Conservation (phyloP, 1,139 yeast species). For the Debaryomyces udenii region DNA sequence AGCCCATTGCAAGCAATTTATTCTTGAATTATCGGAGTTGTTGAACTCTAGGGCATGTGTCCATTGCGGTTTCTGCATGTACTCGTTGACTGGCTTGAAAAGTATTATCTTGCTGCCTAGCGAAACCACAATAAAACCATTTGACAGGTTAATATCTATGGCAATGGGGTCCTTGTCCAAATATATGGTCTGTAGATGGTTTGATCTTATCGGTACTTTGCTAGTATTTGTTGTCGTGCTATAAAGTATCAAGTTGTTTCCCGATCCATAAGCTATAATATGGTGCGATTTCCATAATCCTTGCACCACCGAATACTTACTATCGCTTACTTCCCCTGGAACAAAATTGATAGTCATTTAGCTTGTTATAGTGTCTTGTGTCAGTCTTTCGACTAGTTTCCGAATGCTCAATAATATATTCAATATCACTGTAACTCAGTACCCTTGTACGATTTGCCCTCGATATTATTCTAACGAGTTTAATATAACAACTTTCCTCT, state of each 20-base stretch:
- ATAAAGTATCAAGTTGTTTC: constrained; percentile 74
- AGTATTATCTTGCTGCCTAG: constrained; percentile 34
- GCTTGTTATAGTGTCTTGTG: neutral
- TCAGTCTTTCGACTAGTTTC: neutral
- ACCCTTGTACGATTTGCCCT: too few relatives aligned
- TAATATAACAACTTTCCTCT: too few relatives aligned
- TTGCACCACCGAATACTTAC: constrained; percentile 59
- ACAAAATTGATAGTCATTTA: constrained; percentile 67
- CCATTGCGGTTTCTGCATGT: constrained; percentile 55
- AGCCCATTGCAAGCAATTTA: constrained; percentile 73
- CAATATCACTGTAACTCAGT: too few relatives aligned
- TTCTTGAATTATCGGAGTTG: constrained; percentile 30
- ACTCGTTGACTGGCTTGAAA: constrained; percentile 50
- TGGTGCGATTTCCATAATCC: constrained; percentile 69
- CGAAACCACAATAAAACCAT: constrained; percentile 61
- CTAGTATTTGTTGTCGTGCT: constrained; percentile 19
- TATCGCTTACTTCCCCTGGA: constrained; percentile 81
- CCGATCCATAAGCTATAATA: constrained; percentile 79
- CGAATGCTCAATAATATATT: too few relatives aligned
- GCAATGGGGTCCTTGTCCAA: constrained; percentile 67
- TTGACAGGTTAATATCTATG: constrained; percentile 59
- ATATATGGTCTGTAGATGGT: constrained; percentile 74
- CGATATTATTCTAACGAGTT: too few relatives aligned
- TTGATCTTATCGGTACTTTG: constrained; percentile 19
- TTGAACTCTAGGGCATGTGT: constrained; percentile 28